These are phyloP conservation scores for Solanum aculeatissimum DNA, from an alignment of 305 asterid genomes.

Conservation along the genomic window DNA sequence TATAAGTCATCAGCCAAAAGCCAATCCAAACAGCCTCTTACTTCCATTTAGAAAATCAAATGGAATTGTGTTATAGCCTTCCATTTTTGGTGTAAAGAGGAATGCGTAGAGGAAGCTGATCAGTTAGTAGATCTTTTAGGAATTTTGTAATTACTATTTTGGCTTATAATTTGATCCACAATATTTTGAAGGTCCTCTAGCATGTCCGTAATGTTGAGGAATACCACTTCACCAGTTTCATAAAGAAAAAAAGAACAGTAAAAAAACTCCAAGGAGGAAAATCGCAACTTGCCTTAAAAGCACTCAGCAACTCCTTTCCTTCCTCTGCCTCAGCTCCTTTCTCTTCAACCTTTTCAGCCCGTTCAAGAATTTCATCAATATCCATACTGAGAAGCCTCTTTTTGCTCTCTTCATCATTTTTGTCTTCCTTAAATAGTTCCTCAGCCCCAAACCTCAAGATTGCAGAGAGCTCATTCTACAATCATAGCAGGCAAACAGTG, in stretches of 20 bases:
- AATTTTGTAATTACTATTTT: not conserved
- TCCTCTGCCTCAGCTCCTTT: conserved; percentile 63
- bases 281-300: conserved; percentile 65
- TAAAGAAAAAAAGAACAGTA: not conserved
- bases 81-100: not conserved
- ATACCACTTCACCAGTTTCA: not conserved
- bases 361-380: conserved; percentile 98
- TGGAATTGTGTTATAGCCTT: not conserved
- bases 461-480: conserved; percentile 96
- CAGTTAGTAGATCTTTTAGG: not conserved
- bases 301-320: conserved; percentile 79
- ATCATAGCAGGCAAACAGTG: conserved; percentile 11
- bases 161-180: not conserved
- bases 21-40: no score
- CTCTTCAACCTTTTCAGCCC: conserved; percentile 99
- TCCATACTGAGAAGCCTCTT: conserved; percentile 90
- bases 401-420: conserved; percentile 93
- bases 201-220: not conserved
- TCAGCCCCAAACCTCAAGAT: conserved; percentile 99
- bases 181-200: not conserved
- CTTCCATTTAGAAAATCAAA: not conserved
- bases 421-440: conserved; percentile 92
- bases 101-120: not conserved
- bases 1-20: no score
- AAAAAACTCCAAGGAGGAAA: not conserved